Conservation (phyloP, 106 monocot genomes). For the Iris macrosiphon region DNA sequence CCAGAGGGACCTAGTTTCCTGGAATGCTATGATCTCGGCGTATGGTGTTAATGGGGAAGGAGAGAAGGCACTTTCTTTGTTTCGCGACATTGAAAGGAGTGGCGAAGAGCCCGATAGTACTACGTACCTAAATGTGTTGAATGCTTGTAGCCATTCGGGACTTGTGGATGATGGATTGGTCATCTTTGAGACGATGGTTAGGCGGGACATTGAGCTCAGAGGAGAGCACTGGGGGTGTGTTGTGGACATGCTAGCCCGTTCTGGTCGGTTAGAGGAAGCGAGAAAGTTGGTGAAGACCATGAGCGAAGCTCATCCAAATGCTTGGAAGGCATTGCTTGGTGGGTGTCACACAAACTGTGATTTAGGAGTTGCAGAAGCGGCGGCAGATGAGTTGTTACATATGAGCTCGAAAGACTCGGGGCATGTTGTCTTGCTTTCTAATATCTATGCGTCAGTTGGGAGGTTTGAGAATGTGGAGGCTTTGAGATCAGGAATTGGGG, state of each 20-base stretch:
- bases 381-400: constrained; percentile 18
- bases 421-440: constrained; percentile 32
- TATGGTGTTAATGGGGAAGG: constrained; percentile 39
- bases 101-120: constrained; percentile 23
- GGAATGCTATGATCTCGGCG: constrained; percentile 42
- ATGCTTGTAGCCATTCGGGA: constrained; percentile 42
- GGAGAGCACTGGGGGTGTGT: constrained; percentile 32
- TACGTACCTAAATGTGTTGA: constrained; percentile 33
- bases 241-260: constrained; percentile 38
- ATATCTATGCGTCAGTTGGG: constrained; percentile 36
- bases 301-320: constrained; percentile 2
- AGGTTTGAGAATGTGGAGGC: constrained; percentile 29
- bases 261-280: constrained; percentile 29
- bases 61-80: constrained; percentile 21
- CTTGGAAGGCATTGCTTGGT: constrained; percentile 39
- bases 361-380: constrained; percentile 12
- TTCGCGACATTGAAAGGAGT: constrained; percentile 24
- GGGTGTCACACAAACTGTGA: constrained; percentile 15
- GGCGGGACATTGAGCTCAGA: constrained; percentile 15
- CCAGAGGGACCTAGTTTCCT: constrained; percentile 18
- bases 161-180: constrained; percentile 29
- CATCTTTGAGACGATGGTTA: constrained; percentile 34
- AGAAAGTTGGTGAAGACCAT: constrained; percentile 13
- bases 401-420: constrained; percentile 21
- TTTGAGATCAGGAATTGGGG: constrained; percentile 18